Evolutionary conservation across 2,329 filamentous ascomycete species (phyloP), one percentile per base, ranked within the genome.

Genomic region (Fusarium sambucinum): DNA sequence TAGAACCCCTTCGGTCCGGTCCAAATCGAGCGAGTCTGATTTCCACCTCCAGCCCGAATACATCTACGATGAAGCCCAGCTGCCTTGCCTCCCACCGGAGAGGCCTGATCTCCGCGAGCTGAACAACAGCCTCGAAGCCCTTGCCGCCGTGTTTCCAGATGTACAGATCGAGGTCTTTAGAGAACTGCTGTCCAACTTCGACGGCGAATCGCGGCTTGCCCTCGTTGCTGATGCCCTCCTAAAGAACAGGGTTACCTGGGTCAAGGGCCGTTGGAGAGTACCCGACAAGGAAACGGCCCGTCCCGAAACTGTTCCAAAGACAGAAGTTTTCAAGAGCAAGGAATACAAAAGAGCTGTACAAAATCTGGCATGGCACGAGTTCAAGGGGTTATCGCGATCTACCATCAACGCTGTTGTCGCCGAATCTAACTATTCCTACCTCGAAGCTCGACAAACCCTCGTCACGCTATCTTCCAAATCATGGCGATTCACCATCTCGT

Each of bases 81-180:
- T 90, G 27, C 77, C 76, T 21, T 80, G 81, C 44, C 68, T 82
- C 25, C 77, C 79, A 10, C 80, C 81, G 68, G 87, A 90, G 62
- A 81, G 85, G 35, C 85, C 87, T 38, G 86, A 93, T 72, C 83
- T 94, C 25, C 83, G 86, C 69, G 87, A 90, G 60, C 84, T 95
- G 48, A 95, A 95, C 80, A 82, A 83, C 51, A 86, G 88, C 71
- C 87, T 96, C 66, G 86, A 87, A 63, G 87, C 85, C 14, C 85
- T 96, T 42, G 87, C 89, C 23, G 87, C 87, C 47, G 85, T 94
- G 11, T 96, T 96, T 69, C 92, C 92, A 29, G 88, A 94, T 77
- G 84, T 94, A n/a, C 90, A 93, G 77, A 84, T 92, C 62, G 91
- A 94, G 70, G 92, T 94, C 19, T 93, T 96, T 75, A 87, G 92